phyloP scores from a whole-genome alignment of 768 basidiomycete genomes.

The Trichaptum fuscoviolaceum region DNA sequence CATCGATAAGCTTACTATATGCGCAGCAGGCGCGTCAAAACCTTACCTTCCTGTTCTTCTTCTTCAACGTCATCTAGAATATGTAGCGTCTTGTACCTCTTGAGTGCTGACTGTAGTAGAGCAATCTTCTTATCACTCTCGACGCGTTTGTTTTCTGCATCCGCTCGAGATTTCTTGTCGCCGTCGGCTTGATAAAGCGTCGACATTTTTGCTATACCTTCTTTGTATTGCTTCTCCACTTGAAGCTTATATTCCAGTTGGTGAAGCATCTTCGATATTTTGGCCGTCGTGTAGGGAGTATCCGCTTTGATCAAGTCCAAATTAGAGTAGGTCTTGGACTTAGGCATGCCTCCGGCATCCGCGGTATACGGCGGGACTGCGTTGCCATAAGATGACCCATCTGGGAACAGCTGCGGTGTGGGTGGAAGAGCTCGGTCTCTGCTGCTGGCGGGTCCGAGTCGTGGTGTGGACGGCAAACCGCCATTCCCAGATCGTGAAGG shows the following conservation, averaged over 20 bases:
- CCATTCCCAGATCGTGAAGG: conserved; percentile 45
- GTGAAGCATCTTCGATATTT: conserved; percentile 96
- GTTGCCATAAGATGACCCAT: conserved; percentile 15
- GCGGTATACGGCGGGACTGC: conserved; percentile 24
- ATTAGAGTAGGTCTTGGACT: conserved; percentile 69
- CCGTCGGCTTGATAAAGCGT: conserved; percentile 95
- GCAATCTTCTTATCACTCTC: conserved; percentile 98
- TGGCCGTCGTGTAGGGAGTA: conserved; percentile 91
- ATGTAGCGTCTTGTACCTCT: conserved; percentile 93
- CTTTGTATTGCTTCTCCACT: conserved; percentile 96
- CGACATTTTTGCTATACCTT: conserved; percentile 98
- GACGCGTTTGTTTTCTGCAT: conserved; percentile 89
- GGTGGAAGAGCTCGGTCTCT: conserved; percentile 33
- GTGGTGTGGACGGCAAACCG: conserved; percentile 22
- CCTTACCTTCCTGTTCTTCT: conserved; percentile 67
- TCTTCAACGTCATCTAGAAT: conserved; percentile 78
- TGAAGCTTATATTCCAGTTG: conserved; percentile 99
- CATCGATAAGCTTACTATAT: background rate
- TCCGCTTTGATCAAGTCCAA: conserved; percentile 96
- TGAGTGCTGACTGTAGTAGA: conserved; percentile 84
- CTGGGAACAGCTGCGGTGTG: conserved; percentile 34
- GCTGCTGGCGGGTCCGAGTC: conserved; percentile 26
- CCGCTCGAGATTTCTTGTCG: conserved; percentile 91
- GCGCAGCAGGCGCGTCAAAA: conserved; percentile 4
- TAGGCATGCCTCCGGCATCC: conserved; percentile 35